phyloP scores from a whole-genome alignment of 2,329 filamentous ascomycete genomes.

The Cryphonectria japonica region DNA sequence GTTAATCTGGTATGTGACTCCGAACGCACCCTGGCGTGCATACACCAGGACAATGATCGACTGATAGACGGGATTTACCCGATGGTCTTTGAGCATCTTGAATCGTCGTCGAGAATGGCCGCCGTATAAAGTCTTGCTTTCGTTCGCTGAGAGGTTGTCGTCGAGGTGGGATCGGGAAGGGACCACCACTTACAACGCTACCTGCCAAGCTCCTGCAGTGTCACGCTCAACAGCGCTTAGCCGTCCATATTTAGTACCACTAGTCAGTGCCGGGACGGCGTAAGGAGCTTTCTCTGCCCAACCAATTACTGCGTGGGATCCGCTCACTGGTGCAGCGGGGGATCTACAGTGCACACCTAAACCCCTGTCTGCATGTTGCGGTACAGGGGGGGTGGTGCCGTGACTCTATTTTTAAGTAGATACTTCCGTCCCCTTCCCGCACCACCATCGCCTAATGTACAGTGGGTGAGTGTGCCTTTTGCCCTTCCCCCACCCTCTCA shows the following conservation, averaged over 20 bases:
- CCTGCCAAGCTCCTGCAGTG: neutral
- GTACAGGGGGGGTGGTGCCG: neutral
- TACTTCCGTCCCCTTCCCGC: neutral
- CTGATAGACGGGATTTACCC: neutral
- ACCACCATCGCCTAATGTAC: neutral
- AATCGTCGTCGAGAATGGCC: neutral
- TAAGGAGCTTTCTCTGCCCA: neutral
- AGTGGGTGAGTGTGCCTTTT: too few relatives aligned
- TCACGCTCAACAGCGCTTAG: slow-evolving; percentile 7
- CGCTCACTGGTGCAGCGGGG: neutral
- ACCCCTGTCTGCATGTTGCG: slow-evolving; percentile 1
- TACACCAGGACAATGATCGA: neutral
- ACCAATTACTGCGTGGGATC: neutral
- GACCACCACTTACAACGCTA: too few relatives aligned
- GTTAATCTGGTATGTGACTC: neutral
- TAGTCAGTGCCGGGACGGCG: neutral
- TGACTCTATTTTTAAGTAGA: neutral
- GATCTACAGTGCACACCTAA: neutral
- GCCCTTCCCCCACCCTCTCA: too few relatives aligned
- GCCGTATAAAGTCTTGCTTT: neutral
- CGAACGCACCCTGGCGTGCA: neutral
- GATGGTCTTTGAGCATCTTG: neutral
- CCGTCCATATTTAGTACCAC: neutral
- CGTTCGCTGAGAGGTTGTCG: neutral
- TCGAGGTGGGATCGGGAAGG: neutral